Evolutionary conservation across 805 yeast species (phyloP).

Genomic region (Gaillardinia entomophila): DNA sequence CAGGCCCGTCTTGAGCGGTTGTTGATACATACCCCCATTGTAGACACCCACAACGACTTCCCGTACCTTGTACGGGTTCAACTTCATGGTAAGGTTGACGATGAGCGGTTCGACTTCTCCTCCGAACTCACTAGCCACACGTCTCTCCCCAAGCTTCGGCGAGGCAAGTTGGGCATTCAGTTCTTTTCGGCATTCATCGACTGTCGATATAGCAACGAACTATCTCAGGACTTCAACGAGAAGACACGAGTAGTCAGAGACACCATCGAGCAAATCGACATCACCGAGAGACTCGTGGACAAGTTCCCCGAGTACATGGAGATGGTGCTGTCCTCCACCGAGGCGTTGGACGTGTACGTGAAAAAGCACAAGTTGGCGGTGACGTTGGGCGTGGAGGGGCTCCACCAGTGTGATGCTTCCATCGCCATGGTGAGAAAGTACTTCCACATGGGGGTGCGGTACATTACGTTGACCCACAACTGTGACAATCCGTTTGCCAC

Average conservation of each 20-base stretch:
- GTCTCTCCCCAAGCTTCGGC: conserved; percentile 33
- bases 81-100: conserved; percentile 35
- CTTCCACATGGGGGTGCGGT: conserved; percentile 46
- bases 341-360: conserved; percentile 30
- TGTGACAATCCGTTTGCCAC: conserved; percentile 56
- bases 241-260: conserved; percentile 43
- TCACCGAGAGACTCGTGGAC: conserved; percentile 38
- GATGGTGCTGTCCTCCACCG: conserved; percentile 36
- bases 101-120: conserved; percentile 33
- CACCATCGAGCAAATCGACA: conserved; percentile 51
- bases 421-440: conserved; percentile 45
- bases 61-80: conserved; percentile 45
- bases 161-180: conserved; percentile 45
- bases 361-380: conserved; percentile 33
- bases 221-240: conserved; percentile 40
- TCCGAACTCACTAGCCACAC: conserved; percentile 38
- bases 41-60: conserved; percentile 47
- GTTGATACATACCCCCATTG: conserved; percentile 24
- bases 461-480: conserved; percentile 49
- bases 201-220: conserved; percentile 34
- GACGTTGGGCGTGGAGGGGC: conserved; percentile 49
- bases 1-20: conserved; percentile 2
- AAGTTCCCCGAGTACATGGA: conserved; percentile 34
- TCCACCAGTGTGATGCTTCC: conserved; percentile 48
- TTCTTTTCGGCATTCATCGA: conserved; percentile 47